A percentile compares a stretch with the other conserved stretches of the same genome.
These are phyloP conservation scores for Pythium aphanidermatum DNA, from an alignment of 352 stramenopile species.

Conservation along the genomic window DNA sequence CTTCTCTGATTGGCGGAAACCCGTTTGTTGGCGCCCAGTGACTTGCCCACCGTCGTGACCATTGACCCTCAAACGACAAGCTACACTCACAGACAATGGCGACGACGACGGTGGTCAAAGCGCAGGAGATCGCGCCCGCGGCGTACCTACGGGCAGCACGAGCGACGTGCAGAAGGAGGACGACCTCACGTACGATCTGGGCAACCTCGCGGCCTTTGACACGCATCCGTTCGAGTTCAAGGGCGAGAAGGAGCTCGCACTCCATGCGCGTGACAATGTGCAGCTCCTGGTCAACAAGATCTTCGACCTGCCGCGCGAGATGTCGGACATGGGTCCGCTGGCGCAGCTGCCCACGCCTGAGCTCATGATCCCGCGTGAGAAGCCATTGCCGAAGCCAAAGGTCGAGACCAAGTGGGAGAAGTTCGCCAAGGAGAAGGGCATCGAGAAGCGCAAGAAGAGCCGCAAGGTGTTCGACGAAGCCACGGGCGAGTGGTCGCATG, in stretches of 20 bases:
- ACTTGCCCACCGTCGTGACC: background rate
- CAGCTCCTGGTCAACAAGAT: conserved; percentile 92
- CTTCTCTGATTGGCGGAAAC: background rate
- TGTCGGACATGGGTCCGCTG: conserved; percentile 91
- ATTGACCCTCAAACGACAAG: background rate
- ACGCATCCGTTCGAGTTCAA: conserved; percentile 80
- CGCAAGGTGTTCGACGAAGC: conserved; percentile 96
- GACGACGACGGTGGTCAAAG: conserved; percentile 59
- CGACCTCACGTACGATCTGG: conserved; percentile 85
- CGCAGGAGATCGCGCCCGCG: conserved; percentile 73
- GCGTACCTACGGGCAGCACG: conserved; percentile 51
- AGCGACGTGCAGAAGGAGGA: conserved; percentile 77
- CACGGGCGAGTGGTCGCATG: conserved; percentile 90
- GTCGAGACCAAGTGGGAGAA: conserved; percentile 98
- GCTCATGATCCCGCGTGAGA: conserved; percentile 80
- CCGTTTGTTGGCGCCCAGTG: background rate
- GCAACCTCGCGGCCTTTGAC: conserved; percentile 86
- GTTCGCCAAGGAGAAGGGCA: conserved; percentile 97
- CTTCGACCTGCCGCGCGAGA: conserved; percentile 88
- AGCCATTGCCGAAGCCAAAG: conserved; percentile 90
- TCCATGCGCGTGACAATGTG: conserved; percentile 89
- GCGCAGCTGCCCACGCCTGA: conserved; percentile 63
- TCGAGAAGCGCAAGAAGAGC: conserved; percentile 95
- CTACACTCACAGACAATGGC: conserved; percentile 3
- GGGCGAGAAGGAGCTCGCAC: conserved; percentile 86